These are phyloP conservation scores for Penicillium paradoxum DNA, from an alignment of 495 filamentous ascomycete species.

Conservation along the genomic window DNA sequence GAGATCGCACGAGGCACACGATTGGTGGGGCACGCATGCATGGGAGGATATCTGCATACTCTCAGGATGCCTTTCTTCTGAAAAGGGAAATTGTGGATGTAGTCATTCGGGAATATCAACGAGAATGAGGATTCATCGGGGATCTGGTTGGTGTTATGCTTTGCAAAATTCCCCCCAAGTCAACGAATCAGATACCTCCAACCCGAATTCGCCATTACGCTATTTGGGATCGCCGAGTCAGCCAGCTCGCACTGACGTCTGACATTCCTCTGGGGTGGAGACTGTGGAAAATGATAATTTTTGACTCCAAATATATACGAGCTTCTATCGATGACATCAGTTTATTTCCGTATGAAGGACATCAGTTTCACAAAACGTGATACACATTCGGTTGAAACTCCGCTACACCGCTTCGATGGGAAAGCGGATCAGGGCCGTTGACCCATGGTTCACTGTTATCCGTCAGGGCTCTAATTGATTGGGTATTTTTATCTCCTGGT, in stretches of 20 bases:
- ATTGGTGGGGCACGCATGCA: constrained; percentile 9
- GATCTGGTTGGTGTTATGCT: constrained; percentile 12
- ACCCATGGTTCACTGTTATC: constrained; percentile 23
- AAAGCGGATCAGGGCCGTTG: background rate
- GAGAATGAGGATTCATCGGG: background rate
- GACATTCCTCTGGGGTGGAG: constrained; percentile 22
- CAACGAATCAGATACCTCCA: constrained; percentile 12
- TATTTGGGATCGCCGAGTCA: constrained; percentile 17
- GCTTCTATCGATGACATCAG: constrained; percentile 3
- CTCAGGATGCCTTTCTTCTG: constrained; percentile 3
- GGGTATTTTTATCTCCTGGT: background rate
- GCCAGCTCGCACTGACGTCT: constrained; percentile 31
- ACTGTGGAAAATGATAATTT: background rate
- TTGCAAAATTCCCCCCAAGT: constrained; percentile 3
- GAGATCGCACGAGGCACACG: constrained; percentile 8
- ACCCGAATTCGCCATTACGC: constrained; percentile 8
- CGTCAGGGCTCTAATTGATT: constrained; percentile 17
- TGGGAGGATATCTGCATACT: constrained; percentile 8
- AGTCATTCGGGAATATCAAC: constrained; percentile 4
- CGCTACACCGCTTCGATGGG: constrained; percentile 1
- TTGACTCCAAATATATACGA: background rate
- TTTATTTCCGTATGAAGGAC: background rate
- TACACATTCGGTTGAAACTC: background rate
- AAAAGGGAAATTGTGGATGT: constrained; percentile 1
- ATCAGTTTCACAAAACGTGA: background rate